A percentile compares a stretch with the other conserved stretches of the same genome.
Evolutionary conservation across 164 flowering plant genomes (phyloP).

Genomic region (Nymphaea colorata): DNA sequence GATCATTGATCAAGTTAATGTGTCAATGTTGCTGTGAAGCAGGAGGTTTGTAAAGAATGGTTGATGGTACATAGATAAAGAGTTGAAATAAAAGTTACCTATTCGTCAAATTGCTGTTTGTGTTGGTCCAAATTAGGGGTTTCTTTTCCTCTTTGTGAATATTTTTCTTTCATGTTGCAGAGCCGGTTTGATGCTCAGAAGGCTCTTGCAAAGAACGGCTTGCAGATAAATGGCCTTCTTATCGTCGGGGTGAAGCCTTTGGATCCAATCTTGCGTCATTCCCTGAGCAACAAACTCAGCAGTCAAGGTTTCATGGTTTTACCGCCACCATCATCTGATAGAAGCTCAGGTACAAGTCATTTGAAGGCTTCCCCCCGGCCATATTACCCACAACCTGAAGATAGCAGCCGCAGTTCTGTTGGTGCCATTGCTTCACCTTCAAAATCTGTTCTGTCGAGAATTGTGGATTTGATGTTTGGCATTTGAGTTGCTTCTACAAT

Average conservation of each 20-base stretch:
- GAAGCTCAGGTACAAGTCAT: slow-evolving; percentile 25
- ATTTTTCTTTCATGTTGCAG: slow-evolving; percentile 24
- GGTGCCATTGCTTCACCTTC: slow-evolving; percentile 83
- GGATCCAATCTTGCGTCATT: slow-evolving; percentile 69
- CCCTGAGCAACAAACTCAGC: slow-evolving; percentile 46
- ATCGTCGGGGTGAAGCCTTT: slow-evolving; percentile 84
- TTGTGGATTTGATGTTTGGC: slow-evolving; percentile 93
- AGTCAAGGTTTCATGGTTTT: slow-evolving; percentile 77
- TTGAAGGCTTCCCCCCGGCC: slow-evolving; percentile 35
- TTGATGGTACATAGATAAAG: too few relatives aligned
- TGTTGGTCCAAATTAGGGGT: too few relatives aligned
- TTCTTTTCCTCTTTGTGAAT: too few relatives aligned
- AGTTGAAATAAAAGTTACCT: too few relatives aligned
- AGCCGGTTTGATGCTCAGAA: slow-evolving; percentile 80
- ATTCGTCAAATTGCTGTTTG: too few relatives aligned
- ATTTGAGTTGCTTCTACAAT: slow-evolving; percentile 18
- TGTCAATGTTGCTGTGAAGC: too few relatives aligned
- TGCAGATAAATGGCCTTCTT: slow-evolving; percentile 74
- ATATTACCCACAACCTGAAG: slow-evolving; percentile 41
- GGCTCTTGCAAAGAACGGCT: slow-evolving; percentile 79
- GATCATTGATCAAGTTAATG: too few relatives aligned
- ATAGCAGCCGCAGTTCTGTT: slow-evolving; percentile 30
- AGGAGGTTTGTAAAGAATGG: too few relatives aligned
- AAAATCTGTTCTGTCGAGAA: slow-evolving; percentile 66
- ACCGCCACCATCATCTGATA: slow-evolving; percentile 37